Percentiles rank a stretch among this genome's conserved stretches.
Evolutionary conservation across 257 asterid species (phyloP).

Genomic region (Nicotiana otophora): DNA sequence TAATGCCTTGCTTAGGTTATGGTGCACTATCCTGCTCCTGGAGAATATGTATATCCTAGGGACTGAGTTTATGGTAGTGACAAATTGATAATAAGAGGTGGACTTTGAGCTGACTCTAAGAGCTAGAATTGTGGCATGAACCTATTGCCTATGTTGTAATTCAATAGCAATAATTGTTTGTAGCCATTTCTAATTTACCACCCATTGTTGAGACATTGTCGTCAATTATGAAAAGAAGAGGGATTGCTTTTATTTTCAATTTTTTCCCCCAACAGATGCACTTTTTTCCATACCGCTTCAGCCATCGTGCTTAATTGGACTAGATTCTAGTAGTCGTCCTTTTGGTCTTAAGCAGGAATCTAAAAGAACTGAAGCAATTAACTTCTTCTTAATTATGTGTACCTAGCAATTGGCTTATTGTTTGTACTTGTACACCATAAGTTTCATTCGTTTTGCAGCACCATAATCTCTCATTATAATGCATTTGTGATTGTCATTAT

Average conservation of each 20-base stretch:
- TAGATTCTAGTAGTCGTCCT: not conserved
- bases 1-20: not conserved
- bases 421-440: not conserved
- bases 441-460: not conserved
- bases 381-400: not conserved
- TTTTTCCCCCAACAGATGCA: not conserved
- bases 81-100: not conserved
- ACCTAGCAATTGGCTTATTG: not conserved
- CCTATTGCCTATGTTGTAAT: not conserved
- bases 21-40: not conserved
- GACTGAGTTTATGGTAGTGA: not conserved
- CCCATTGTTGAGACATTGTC: not conserved
- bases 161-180: not conserved
- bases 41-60: not conserved
- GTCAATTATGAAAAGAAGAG: not conserved
- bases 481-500: not conserved
- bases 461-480: not conserved
- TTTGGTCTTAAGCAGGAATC: not conserved
- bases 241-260: not conserved
- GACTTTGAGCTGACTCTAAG: not conserved
- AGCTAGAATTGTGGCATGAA: not conserved
- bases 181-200: not conserved
- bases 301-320: not conserved
- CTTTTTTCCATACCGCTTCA: not conserved
- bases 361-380: not conserved